Base-by-base conservation (phyloP, 2,329 filamentous ascomycete species). In the Hypoxylon sp. region DNA sequence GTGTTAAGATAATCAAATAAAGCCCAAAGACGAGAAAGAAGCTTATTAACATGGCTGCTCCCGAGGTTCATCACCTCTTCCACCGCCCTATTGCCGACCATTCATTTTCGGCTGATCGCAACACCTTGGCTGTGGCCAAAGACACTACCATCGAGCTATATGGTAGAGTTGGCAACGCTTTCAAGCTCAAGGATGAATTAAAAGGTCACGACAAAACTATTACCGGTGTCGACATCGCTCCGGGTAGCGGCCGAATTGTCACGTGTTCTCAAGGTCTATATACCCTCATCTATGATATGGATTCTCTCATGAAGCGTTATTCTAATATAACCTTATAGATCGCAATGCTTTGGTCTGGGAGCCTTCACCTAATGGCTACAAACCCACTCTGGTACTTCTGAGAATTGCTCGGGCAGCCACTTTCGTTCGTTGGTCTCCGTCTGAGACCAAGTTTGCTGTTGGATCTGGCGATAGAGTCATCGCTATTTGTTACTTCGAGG, bases 341-440 rank as follows among this genome's bases (percentile, higher is more conserved):
- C 92, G 96, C 73, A 99, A 99, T 80, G 96, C 96, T 67, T 91
- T 98, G 72, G 96, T 99, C 56, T 99, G 96, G 96, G 96, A 99
- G 78, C 93, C 92, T 19, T 94, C 93, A n/a, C 88, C 92, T 1
- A 86, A 88, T 41, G 95, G 94, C 61, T 99, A 97, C 88, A 98
- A 97, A 81, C 96, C 96, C 2, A 99, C 96, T 0, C 88, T 99
- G 57, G 96, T 99, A 16, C 90, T 99, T 65, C 91, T 99, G 53
- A 93, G 96, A 76, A 97, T 99, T 82, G 97, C 97, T 82, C 90
- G 96, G 67, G 96, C 96, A 16, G 96, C 96, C 3, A 99, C 96
- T 0, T 97, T 95, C 77, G 96, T 97, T 53, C 92, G 96, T 75
- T 99, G 96, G 96, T 96, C 94, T 21, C 96, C 96, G 2, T 95